phyloP scores from a whole-genome alignment of 805 yeast species.

The Starmerella stellata region DNA sequence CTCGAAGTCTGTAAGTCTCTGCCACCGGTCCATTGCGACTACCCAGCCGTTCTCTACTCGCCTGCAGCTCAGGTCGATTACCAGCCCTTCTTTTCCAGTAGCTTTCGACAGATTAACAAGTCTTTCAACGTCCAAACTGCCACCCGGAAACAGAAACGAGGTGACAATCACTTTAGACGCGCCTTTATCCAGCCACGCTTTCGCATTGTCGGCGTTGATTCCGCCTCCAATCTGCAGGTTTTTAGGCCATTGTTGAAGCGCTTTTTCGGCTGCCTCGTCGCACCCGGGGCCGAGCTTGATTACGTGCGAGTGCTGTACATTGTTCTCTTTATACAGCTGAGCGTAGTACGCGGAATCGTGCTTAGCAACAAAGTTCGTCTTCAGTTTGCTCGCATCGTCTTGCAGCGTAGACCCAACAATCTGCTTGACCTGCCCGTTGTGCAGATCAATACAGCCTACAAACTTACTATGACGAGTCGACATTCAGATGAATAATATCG shows the following conservation, averaged over 20 bases:
- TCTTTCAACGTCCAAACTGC: conserved; percentile 34
- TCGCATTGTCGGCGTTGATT: conserved; percentile 54
- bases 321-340: conserved; percentile 38
- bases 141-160: conserved; percentile 69
- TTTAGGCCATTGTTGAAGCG: conserved; percentile 55
- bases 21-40: conserved; percentile 98
- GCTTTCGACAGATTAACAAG: conserved; percentile 31
- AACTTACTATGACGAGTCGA: conserved; percentile 26
- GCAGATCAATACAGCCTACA: conserved; percentile 90
- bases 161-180: conserved; percentile 87
- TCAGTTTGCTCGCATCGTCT: conserved; percentile 26
- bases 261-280: conserved; percentile 65
- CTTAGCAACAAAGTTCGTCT: conserved; percentile 63
- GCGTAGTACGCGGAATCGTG: conserved; percentile 65
- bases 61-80: conserved; percentile 81
- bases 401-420: conserved; percentile 81
- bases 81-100: conserved; percentile 51
- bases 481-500: too few relatives aligned
- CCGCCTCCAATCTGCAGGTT: conserved; percentile 87
- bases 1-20: conserved; percentile 53
- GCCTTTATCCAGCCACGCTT: conserved; percentile 53
- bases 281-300: conserved; percentile 77
- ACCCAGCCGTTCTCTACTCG: conserved; percentile 42
- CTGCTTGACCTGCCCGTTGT: conserved; percentile 87
- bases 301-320: conserved; percentile 69